These are phyloP conservation scores for Daldinia sp. DNA, from an alignment of 2,329 filamentous ascomycete genomes.

Conservation along the genomic window DNA sequence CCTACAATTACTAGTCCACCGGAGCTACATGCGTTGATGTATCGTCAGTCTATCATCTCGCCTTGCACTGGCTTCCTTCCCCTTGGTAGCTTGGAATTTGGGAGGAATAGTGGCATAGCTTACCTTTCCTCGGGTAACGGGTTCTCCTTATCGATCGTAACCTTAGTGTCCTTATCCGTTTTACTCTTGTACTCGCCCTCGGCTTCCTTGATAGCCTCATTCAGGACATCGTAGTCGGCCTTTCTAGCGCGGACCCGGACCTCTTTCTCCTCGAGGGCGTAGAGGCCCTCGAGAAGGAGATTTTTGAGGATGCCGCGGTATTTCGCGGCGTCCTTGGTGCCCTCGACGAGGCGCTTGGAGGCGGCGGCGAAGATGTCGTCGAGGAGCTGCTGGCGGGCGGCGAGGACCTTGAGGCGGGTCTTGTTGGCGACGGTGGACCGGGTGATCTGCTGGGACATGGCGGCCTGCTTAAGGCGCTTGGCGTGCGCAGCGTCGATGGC, in stretches of 20 bases:
- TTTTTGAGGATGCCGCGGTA: constrained; percentile 83
- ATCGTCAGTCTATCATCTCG: constrained; percentile 22
- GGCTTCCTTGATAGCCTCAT: constrained; percentile 82
- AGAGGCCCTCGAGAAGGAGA: constrained; percentile 89
- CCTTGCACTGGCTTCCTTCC: no score
- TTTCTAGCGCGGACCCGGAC: constrained; percentile 81
- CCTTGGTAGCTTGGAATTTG: neutral
- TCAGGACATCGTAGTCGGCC: constrained; percentile 79
- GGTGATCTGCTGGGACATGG: constrained; percentile 99
- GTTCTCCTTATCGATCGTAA: constrained; percentile 82
- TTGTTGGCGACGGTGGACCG: constrained; percentile 97
- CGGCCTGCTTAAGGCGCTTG: constrained; percentile 99
- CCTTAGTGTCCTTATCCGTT: constrained; percentile 74
- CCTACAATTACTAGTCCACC: constrained; percentile 87
- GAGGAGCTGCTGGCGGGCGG: constrained; percentile 88
- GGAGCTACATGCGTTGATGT: constrained; percentile 65
- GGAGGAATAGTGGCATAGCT: constrained; percentile 56
- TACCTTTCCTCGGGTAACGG: constrained; percentile 85
- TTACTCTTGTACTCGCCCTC: constrained; percentile 86
- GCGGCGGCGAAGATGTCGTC: constrained; percentile 89
- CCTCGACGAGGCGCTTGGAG: constrained; percentile 75
- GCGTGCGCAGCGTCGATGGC: constrained; percentile 93
- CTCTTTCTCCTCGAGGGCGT: constrained; percentile 85
- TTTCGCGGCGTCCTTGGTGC: constrained; percentile 76
- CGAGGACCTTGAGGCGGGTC: constrained; percentile 88